Evolutionary conservation across 169 alveolate species (phyloP), one percentile per base, ranked within the genome.

Genomic region (Cryptosporidium sp.): DNA sequence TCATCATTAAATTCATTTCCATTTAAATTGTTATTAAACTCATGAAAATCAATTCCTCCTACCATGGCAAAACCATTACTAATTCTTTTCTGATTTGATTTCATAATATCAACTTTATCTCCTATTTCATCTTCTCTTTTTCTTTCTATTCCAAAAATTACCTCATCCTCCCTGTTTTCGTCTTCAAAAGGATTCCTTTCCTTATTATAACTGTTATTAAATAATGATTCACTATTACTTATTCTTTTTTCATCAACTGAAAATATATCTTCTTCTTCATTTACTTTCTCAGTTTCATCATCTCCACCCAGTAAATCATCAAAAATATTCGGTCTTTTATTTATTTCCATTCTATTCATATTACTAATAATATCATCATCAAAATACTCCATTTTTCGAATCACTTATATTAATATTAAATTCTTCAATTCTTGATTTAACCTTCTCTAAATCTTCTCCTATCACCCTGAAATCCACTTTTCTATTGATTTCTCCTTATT

Each of bases 291-390:
- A 60, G 5, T 61, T 6, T 73, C 48, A 14, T 73, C 52, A 6
- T 73, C 86, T 31, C 18, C 53, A 1, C 58, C 86, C 3, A 73
- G 8, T 31, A 73, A 60, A 73, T 73, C 86, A 29, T 73, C 71
- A 73, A 73, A 73, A 16, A 73, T 53, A 1, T 73, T 69, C 2
- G 31, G 33, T 18, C 26, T 71, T 21, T 48, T 48, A 8, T 65
- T 65, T 29, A 35, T 2, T 9, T 65, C 72, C 48, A n/a, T 14
- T n/a, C 51, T 65, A 4, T 21, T 33, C 51, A 26, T 33, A 65
- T 33, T 65, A 31, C 31, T 33, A 21, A 65, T 33, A 7, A n/a
- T 33, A n/a, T 65, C 72, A n/a, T 65, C 72, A 65, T 65, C 72
- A 65, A 65, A 65, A 7, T 21, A 65, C 29, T 65, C 72, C 72